phyloP scores from a whole-genome alignment of 1,284 basidiomycete species.

The Thelephora terrestris region DNA sequence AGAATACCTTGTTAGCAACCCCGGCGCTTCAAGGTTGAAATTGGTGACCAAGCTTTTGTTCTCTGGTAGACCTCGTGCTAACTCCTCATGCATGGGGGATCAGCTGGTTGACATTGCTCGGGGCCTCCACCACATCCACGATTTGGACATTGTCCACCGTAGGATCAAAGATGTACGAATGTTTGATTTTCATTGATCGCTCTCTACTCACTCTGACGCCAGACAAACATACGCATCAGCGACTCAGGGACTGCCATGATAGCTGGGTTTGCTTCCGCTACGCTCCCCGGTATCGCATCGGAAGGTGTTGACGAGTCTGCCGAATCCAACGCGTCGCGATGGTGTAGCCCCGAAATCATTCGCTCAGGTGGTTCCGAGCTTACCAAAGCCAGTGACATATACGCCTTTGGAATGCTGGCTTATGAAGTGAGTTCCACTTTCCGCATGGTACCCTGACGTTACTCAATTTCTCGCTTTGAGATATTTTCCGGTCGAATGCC shows the following conservation, averaged over 20 bases:
- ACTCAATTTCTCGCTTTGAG: not conserved
- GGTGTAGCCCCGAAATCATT: not conserved
- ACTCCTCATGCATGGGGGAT: no score
- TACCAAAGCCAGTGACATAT: constrained; percentile 1
- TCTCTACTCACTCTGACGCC: no score
- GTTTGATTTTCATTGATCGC: not conserved
- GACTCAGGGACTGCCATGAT: not conserved
- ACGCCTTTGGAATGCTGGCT: not conserved
- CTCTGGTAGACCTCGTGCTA: no score
- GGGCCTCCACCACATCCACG: not conserved
- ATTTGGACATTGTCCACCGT: not conserved
- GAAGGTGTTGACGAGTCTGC: not conserved
- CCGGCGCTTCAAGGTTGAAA: constrained; percentile 2
- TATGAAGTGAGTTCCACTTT: not conserved
- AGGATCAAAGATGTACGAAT: not conserved
- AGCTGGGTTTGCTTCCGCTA: constrained; percentile 1
- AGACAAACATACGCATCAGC: constrained; percentile 4
- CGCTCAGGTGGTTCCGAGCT: not conserved
- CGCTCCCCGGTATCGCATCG: not conserved
- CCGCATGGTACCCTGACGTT: not conserved
- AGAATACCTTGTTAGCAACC: constrained; percentile 3
- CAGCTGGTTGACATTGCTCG: not conserved
- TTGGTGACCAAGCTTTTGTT: constrained; percentile 1
- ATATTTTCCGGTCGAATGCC: not conserved
- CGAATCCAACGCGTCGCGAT: not conserved